Conservation (phyloP, 2,329 filamentous ascomycete species). For the Thelonectria olida region DNA sequence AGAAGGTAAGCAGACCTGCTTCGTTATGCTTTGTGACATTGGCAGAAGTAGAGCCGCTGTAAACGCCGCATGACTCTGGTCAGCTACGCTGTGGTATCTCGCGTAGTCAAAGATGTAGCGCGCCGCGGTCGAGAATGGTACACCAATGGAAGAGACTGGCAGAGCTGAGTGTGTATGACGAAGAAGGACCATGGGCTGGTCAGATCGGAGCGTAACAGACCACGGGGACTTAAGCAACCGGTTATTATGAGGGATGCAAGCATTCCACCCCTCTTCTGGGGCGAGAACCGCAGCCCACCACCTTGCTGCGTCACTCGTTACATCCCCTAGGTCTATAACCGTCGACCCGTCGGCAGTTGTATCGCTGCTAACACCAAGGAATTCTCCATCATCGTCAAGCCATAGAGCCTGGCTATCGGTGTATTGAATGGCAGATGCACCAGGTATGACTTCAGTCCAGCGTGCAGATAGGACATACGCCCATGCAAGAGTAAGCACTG, state of each 20-base stretch:
- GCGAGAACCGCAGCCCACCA: slow-evolving; percentile 24
- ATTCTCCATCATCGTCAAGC: neutral
- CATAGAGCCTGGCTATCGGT: slow-evolving; percentile 11
- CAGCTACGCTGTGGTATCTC: no score
- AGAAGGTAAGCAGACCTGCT: no score
- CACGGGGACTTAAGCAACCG: slow-evolving; percentile 16
- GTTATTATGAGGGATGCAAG: slow-evolving; percentile 11
- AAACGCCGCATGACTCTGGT: no score
- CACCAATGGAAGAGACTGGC: no score
- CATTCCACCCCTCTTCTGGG: slow-evolving; percentile 21
- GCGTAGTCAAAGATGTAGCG: no score
- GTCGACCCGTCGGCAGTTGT: no score
- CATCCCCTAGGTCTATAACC: slow-evolving; percentile 3
- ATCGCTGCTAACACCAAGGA: neutral
- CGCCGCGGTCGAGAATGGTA: no score
- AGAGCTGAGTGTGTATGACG: neutral
- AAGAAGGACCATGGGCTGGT: neutral
- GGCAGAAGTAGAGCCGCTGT: no score
- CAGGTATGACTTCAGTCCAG: slow-evolving; percentile 9
- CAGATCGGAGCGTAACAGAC: slow-evolving; percentile 10
- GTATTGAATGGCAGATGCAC: slow-evolving; percentile 15
- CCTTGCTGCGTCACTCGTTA: slow-evolving; percentile 4
- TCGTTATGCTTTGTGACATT: no score
- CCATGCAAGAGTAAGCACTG: slow-evolving; percentile 16
- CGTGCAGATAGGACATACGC: slow-evolving; percentile 22